Base-by-base conservation (phyloP, 2,329 filamentous ascomycete genomes). In the Diplodia corticola region DNA sequence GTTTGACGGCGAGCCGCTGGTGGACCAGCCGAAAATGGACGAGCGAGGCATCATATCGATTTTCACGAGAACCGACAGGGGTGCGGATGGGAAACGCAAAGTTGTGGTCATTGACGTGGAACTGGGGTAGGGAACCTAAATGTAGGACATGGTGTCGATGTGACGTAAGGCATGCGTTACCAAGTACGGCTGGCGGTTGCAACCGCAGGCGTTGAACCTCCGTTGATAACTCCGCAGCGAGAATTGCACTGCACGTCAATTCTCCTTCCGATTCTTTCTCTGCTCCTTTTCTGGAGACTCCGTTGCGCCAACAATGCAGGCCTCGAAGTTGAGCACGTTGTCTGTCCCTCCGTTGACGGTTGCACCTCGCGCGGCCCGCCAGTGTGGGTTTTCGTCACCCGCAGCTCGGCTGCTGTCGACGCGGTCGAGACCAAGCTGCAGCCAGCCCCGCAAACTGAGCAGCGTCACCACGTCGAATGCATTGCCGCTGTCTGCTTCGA, bases 71-170 rank as follows among this genome's bases (percentile, higher is more conserved):
- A 64, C 63, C 50, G 63, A 54, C 20, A 22, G 44, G 12, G 24
- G 20, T 48, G 40, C 7, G 4, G 50, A 24, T 12, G 63, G 63
- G 4, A 40, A 48, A 35, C 63, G 63, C 37, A 24, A 48, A 37
- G 33, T 64, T 24, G 63, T 57, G 35, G 63, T 64, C 26, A 46
- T 64, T 15, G 63, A 64, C 10, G 30, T 64, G 40, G 63, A 64
- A 26, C 15, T 64, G 28, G 40, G 44, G 9, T 37, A 22, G 3
- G 4, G 15, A 33, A n/a, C n/a, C n/a, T n/a, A n/a, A n/a, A n/a
- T n/a, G 30, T n/a, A 22, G 10, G 30, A 17, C 20, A 40, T 60
- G 55, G 12, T 22, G 57, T 61, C 17, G n/a, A 5, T 35, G 28
- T 61, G 57, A 49, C 44, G 57, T 61, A 59, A 46, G 44, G 26